Evolutionary conservation across 208 protist genomes (phyloP), one percentile per base, ranked within the genome.

Genomic region (Leishmania guyanensis): DNA sequence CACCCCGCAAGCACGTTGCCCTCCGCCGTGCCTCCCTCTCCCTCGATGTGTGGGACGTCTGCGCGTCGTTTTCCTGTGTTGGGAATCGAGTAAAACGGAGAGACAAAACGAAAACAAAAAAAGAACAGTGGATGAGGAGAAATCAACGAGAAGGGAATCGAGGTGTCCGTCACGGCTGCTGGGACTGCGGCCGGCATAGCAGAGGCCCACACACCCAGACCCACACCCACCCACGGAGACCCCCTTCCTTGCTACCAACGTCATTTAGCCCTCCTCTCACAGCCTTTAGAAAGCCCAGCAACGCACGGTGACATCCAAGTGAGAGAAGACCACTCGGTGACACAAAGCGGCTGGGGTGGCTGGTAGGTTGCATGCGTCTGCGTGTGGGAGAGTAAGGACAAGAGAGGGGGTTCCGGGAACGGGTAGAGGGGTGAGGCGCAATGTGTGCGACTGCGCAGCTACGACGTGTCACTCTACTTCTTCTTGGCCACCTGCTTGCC

Each of bases 401-500:
- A 5, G 29, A 60, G 48, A 33, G n/a, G 17, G 33, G n/a, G 50
- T 26, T 1, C 9, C 14, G 70, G n/a, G 29, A 33, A 60, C 26
- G 36, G 33, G 80, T 62, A 64, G 66, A 62, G 50, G 29, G 14
- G 43, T 51, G 22, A 33, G 22, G 74, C 36, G 14, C 0, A 36
- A 58, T 56, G 17, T 46, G 54, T 22, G 74, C 8, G n/a, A 8
- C 39, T 39, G 71, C 29, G 51, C 26, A 66, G 74, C 53, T 77
- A 48, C 36, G 74, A 10, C 53, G 36, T 29, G 36, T 26, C 20
- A 50, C 56, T 83, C 96, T 98, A 97, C 92, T 98, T 98, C 93
- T 98, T 98, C 91, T 95, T 96, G 77, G 88, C 82, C 83, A 88
- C 85, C 81, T 88, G 86, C 92, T 98, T 98, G 81, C 89, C 92